Evolutionary conservation across 139 green algal genomes (phyloP).

Genomic region (Haematococcus sp.): DNA sequence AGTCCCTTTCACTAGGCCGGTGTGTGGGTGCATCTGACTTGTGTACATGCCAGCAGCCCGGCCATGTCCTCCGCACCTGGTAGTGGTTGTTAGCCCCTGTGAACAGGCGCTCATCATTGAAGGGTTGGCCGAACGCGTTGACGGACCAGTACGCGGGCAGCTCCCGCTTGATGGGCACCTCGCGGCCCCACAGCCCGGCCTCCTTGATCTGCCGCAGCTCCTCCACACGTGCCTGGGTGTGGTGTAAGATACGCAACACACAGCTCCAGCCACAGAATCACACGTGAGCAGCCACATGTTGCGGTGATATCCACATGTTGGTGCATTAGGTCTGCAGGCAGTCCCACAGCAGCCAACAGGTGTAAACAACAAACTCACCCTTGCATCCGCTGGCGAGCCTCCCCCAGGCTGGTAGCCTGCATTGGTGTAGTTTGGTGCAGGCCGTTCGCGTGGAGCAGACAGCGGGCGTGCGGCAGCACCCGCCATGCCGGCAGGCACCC

Average conservation of each 20-base stretch:
- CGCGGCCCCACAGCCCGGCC: conserved; percentile 41
- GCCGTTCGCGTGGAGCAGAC: no score
- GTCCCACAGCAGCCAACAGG: background rate
- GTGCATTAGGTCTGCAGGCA: background rate
- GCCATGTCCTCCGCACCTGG: no score
- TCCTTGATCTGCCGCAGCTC: conserved; percentile 41
- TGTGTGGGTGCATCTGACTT: background rate
- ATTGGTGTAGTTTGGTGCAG: no score
- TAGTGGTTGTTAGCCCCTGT: conserved; percentile 33
- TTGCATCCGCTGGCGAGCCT: no score
- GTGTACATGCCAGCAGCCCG: no score
- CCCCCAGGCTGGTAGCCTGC: no score
- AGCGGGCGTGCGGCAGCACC: no score
- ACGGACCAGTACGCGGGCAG: conserved; percentile 56
- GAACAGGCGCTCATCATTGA: conserved; percentile 38
- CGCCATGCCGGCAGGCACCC: no score
- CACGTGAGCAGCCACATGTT: background rate
- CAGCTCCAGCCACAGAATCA: no score
- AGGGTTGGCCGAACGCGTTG: conserved; percentile 40
- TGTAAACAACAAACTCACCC: background rate
- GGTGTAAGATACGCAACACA: no score
- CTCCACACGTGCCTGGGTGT: conserved; percentile 42
- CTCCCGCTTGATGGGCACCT: conserved; percentile 29
- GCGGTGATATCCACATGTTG: background rate
- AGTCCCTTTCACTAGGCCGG: no score